A percentile compares a stretch with the other conserved stretches of the same genome.
Conservation (phyloP, 1,284 basidiomycete species). For the Apiotrichum akiyoshidainum region DNA sequence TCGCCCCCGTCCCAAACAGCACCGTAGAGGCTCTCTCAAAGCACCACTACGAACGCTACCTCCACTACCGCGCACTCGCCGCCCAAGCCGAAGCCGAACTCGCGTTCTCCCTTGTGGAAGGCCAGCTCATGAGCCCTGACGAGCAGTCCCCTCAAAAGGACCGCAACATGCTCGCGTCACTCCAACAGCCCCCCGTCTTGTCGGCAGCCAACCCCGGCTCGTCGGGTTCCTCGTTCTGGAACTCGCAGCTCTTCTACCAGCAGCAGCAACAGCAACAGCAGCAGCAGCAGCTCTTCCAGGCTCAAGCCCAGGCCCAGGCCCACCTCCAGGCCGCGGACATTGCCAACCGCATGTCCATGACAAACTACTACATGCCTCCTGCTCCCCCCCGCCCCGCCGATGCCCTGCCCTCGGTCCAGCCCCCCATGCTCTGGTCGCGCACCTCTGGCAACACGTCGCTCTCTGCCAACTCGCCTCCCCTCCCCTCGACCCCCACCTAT, state of each 20-base stretch:
- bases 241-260: slow-evolving; percentile 21
- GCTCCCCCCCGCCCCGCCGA: not conserved
- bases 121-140: slow-evolving; percentile 19
- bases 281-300: slow-evolving; percentile 18
- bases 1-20: not conserved
- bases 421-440: slow-evolving; percentile 20
- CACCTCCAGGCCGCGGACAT: slow-evolving; percentile 38
- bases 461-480: slow-evolving; percentile 27
- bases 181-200: slow-evolving; percentile 18
- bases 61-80: slow-evolving; percentile 46
- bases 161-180: slow-evolving; percentile 30
- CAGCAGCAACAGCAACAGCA: slow-evolving; percentile 27
- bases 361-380: slow-evolving; percentile 28
- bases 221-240: slow-evolving; percentile 14
- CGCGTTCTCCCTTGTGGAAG: slow-evolving; percentile 22
- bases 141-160: slow-evolving; percentile 9
- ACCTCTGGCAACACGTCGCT: slow-evolving; percentile 21
- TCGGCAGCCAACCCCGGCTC: slow-evolving; percentile 6
- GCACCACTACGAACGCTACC: slow-evolving; percentile 44
- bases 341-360: slow-evolving; percentile 26
- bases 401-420: slow-evolving; percentile 2
- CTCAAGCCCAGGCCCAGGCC: slow-evolving; percentile 35
- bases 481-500: slow-evolving; percentile 33
- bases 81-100: slow-evolving; percentile 39
- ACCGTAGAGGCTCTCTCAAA: slow-evolving; percentile 39